These are phyloP conservation scores for Trichoderma endophyticum DNA, from an alignment of 2,329 filamentous ascomycete species.

Conservation along the genomic window DNA sequence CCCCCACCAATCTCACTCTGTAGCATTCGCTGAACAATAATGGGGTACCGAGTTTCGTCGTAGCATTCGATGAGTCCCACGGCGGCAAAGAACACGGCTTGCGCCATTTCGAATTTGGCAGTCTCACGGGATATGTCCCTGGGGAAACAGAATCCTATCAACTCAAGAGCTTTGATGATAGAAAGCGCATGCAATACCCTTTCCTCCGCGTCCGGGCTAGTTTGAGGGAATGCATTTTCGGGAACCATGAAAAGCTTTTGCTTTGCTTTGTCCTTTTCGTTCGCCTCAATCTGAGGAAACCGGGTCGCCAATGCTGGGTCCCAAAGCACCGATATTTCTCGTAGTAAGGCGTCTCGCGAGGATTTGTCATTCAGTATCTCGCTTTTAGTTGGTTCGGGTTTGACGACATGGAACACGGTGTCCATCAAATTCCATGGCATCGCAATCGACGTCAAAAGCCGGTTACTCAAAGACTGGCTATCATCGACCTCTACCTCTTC, in stretches of 20 bases:
- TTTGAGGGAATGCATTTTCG: neutral
- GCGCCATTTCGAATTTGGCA: slow-evolving; percentile 11
- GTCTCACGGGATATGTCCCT: slow-evolving; percentile 11
- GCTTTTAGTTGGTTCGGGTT: neutral
- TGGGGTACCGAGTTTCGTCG: neutral
- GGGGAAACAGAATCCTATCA: slow-evolving; percentile 8
- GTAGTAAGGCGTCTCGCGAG: neutral
- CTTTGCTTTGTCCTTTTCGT: neutral
- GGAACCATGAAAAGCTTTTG: neutral
- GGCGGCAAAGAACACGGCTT: slow-evolving; percentile 12
- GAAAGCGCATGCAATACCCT: slow-evolving; percentile 1
- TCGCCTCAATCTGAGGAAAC: neutral
- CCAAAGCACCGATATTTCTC: neutral
- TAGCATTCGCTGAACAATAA: neutral
- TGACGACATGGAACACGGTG: neutral
- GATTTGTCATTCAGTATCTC: neutral
- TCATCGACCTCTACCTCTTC: neutral
- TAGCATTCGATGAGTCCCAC: neutral
- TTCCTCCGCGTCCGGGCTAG: neutral
- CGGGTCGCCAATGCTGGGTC: neutral
- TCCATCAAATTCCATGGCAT: slow-evolving; percentile 13
- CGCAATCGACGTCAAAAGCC: neutral
- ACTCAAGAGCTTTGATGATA: slow-evolving; percentile 7
- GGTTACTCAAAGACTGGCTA: neutral
- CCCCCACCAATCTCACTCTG: neutral